phyloP scores from a whole-genome alignment of 495 filamentous ascomycete genomes.

The Aspergillus diversus region DNA sequence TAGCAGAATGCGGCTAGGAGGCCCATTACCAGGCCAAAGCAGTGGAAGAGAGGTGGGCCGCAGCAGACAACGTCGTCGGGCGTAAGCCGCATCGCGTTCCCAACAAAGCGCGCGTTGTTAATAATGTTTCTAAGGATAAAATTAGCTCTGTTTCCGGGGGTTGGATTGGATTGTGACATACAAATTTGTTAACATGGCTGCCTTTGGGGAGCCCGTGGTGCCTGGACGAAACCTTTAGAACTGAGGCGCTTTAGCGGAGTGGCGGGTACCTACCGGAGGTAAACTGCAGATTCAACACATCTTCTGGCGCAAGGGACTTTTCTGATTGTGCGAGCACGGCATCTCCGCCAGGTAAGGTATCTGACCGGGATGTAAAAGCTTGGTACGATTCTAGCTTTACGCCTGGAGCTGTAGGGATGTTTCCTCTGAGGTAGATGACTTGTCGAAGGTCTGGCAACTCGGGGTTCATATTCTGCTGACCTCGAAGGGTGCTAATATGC shows the following conservation, averaged over 20 bases:
- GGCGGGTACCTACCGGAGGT: constrained; percentile 55
- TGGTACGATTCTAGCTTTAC: constrained; percentile 23
- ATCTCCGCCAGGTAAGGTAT: neutral
- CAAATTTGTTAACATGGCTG: constrained; percentile 75
- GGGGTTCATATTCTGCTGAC: neutral
- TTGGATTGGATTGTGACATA: constrained; percentile 31
- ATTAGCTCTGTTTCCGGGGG: neutral
- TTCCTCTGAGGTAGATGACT: constrained; percentile 18
- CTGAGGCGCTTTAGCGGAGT: neutral
- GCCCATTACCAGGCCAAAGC: constrained; percentile 82
- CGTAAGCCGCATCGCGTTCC: constrained; percentile 70
- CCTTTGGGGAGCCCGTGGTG: constrained; percentile 79
- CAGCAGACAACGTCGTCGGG: constrained; percentile 69
- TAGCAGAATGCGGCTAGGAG: constrained; percentile 83
- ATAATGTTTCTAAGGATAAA: constrained; percentile 58
- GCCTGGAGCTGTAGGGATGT: neutral
- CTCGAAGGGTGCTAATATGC: constrained; percentile 20
- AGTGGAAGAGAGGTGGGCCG: constrained; percentile 82
- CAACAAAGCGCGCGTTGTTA: constrained; percentile 78
- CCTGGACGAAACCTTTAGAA: constrained; percentile 27
- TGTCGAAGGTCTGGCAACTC: constrained; percentile 21
- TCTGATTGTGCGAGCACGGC: constrained; percentile 5
- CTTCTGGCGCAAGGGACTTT: constrained; percentile 40
- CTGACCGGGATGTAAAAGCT: constrained; percentile 11
- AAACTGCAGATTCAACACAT: constrained; percentile 87